phyloP scores from a whole-genome alignment of 1,284 basidiomycete genomes.

The Cutaneotrichosporon arboriforme region DNA sequence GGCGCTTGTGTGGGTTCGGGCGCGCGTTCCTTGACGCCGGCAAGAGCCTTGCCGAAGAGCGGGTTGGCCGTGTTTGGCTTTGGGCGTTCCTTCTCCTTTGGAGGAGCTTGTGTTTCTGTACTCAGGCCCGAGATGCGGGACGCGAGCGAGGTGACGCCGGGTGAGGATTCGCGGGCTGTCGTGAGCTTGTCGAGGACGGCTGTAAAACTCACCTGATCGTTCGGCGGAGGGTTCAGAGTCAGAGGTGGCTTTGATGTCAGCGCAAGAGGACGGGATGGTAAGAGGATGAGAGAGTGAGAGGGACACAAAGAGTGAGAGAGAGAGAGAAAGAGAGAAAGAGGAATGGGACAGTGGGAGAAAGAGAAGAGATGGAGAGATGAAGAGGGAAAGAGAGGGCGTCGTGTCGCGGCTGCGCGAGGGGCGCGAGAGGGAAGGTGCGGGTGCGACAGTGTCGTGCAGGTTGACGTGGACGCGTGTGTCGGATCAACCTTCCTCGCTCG shows the following conservation, averaged over 20 bases:
- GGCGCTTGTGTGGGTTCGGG: constrained; percentile 10
- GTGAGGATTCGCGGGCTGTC: constrained; percentile 19
- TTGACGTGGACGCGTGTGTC: no score
- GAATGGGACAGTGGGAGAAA: neutral
- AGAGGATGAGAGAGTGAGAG: neutral
- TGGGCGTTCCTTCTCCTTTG: constrained; percentile 18
- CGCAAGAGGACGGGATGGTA: neutral
- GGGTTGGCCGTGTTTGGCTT: constrained; percentile 26
- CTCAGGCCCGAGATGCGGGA: constrained; percentile 38
- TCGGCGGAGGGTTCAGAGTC: neutral
- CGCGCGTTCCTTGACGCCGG: constrained; percentile 27
- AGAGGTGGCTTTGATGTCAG: neutral
- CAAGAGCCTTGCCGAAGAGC: constrained; percentile 38
- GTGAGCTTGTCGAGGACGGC: constrained; percentile 7
- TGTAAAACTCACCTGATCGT: neutral
- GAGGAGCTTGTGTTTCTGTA: constrained; percentile 18
- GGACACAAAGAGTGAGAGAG: neutral
- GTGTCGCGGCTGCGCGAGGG: no score
- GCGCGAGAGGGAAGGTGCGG: no score
- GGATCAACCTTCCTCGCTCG: no score
- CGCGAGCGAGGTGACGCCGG: constrained; percentile 30
- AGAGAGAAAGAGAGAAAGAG: neutral
- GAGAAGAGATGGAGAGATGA: neutral
- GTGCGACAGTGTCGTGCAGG: no score
- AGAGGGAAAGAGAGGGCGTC: neutral